Base-by-base conservation (phyloP, 1,284 basidiomycete genomes). In the Exsudoporus floridanus region DNA sequence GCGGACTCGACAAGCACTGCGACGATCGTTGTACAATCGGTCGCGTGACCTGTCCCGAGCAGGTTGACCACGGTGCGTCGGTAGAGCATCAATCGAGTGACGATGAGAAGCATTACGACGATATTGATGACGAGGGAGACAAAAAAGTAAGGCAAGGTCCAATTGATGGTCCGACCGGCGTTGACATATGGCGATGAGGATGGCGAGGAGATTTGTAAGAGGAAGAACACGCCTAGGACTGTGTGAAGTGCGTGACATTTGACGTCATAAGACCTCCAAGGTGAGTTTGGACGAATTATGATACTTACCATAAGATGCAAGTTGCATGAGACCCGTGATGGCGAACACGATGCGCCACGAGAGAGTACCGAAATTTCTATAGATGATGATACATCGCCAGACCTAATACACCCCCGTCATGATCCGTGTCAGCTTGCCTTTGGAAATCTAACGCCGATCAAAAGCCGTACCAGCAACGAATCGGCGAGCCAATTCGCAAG, bases 301-400 rank as follows among this genome's bases (percentile, higher is more conserved):
- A 30, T 19, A 36, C 56, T 55, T 27, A 66, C 67, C 50, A 21
- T 57, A 65, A 3, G 66, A 70, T n/a, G 54, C 36, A 19, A 67
- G 46, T 27, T 70, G 63, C 52, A 70, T 62, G 49, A 60, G 40
- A 23, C 65, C 61, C 1, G 53, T 57, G 6, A 64, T 7, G 13
- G 12, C 25, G 21, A 67, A 19, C 8, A 64, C 48, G 41, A 60
- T 16, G 34, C 52, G 46, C 7, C 51, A 52, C 6, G 49, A 60
- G 18, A 49, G 19, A 27, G 13, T n/a, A 0, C 52, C 52, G 1
- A 65, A 56, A 43, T 68, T 56, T 35, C 52, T 56, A 18, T 57
- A 70, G 41, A 73, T 63, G 21, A 70, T 59, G 28, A 61, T 56
- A 48, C 59, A 62, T 2, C 70, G 70, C 69, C 70, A 73, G 13